Evolutionary conservation across 345 rosid species (phyloP), one percentile per base, ranked within the genome.

Genomic region (Melaleuca alternifolia): DNA sequence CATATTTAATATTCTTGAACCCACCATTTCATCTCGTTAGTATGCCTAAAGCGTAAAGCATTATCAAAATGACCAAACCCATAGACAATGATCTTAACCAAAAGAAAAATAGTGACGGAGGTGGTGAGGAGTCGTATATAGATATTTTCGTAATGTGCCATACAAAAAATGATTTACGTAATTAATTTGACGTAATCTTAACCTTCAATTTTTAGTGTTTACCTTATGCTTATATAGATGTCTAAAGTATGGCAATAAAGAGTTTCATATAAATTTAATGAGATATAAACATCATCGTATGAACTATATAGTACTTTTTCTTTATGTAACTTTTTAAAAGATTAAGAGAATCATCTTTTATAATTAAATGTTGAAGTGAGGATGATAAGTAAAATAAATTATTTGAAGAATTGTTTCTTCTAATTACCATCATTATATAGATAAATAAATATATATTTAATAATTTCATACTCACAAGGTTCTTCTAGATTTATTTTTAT

Each of bases 321-420:
- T 62, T 7, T 15, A 7, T 62, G 7, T 3, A 30, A 3, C 28
- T 28, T n/a, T 59, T 5, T n/a, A 9, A 3, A 23, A 26, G 12
- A 0, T 14, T 30, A 30, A 62, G 3, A 2, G 0, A 28, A 20
- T 7, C 10, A 41, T 53, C 11, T 57, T 26, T 26, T 13, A 13
- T 14, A 14, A 7, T 62, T 0, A 62, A 0, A 62, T 14, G 0
- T 62, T 62, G 41, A 30, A 62, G 5, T 15, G 6, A 1, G 0
- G 1, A 20, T 30, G 2, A 0, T n/a, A 61, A 61, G 2, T 14
- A 14, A 62, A 0, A 62, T 62, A 62, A 62, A 41, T 62, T 30
- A 30, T 62, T 62, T 62, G 21, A 15, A 30, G 21, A 62, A 30
- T 7, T 62, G 15, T 62, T 0, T 30, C 23, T 0, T 0, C 23